Conservation (phyloP, 441 rosid species). For the Viola pubescens region DNA sequence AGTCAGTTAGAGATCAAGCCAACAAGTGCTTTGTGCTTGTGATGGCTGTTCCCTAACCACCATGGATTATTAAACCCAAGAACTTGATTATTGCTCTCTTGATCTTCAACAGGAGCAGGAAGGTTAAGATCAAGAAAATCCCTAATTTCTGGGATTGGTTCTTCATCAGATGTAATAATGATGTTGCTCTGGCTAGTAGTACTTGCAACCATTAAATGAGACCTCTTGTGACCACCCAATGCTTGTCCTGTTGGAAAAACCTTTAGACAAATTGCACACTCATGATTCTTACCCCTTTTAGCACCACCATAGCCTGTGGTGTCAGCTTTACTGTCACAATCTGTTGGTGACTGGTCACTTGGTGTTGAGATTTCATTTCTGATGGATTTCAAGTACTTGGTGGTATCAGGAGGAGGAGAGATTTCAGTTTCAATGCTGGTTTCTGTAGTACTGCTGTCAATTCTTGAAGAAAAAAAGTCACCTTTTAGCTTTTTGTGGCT, state of each 20-base stretch:
- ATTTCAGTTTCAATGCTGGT: constrained; percentile 25
- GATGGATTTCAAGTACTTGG: constrained; percentile 16
- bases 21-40: constrained; percentile 33
- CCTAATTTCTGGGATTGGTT: constrained; percentile 25
- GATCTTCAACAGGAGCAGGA: constrained; percentile 50
- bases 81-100: constrained; percentile 22
- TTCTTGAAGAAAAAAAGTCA: constrained; percentile 26
- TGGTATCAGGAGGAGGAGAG: constrained; percentile 22
- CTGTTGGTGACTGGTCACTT: constrained; percentile 7
- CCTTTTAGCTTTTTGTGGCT: constrained; percentile 51
- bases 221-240: constrained; percentile 61
- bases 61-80: constrained; percentile 40
- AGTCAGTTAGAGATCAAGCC: constrained; percentile 41
- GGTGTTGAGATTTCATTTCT: constrained; percentile 3
- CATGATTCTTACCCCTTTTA: constrained; percentile 36
- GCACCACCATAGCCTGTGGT: constrained; percentile 7
- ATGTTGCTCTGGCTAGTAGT: constrained; percentile 18
- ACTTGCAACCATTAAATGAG: constrained; percentile 30
- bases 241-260: constrained; percentile 64
- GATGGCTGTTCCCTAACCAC: constrained; percentile 38
- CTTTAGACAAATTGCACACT: constrained; percentile 44
- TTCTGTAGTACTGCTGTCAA: constrained; percentile 18
- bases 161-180: constrained; percentile 10
- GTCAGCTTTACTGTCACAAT: constrained; percentile 14
- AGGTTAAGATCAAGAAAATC: constrained; percentile 50